These are phyloP conservation scores for Aspergillus versicolor DNA, from an alignment of 2,329 filamentous ascomycete species.

Conservation along the genomic window DNA sequence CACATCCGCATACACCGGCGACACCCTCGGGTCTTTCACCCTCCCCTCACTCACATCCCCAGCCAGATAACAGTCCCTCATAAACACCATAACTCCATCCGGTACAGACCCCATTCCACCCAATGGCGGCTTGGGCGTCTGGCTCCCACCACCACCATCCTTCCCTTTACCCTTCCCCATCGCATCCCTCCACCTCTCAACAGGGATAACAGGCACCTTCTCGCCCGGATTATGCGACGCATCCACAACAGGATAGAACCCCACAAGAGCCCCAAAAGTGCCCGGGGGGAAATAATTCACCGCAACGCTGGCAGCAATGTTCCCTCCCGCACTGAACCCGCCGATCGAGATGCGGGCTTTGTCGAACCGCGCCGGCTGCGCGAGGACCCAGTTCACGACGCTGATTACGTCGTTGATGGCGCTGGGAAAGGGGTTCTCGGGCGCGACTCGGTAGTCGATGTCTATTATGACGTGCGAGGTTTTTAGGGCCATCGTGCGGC, in stretches of 20 bases:
- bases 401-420: slow-evolving; percentile 39
- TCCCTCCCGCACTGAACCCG: slow-evolving; percentile 45
- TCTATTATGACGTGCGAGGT: slow-evolving; percentile 35
- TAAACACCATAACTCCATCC: slow-evolving; percentile 20
- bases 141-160: background rate
- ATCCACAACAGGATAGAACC: slow-evolving; percentile 31
- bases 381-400: slow-evolving; percentile 30
- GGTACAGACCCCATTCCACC: slow-evolving; percentile 8
- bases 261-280: slow-evolving; percentile 27
- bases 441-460: slow-evolving; percentile 38
- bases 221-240: slow-evolving; percentile 1
- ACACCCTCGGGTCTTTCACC: slow-evolving; percentile 24
- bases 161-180: background rate
- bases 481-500: slow-evolving; percentile 20
- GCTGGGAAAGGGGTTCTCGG: slow-evolving; percentile 40
- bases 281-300: slow-evolving; percentile 6
- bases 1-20: slow-evolving; percentile 22
- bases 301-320: slow-evolving; percentile 25
- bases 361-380: slow-evolving; percentile 33
- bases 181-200: background rate
- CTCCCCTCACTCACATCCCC: background rate
- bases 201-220: background rate
- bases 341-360: slow-evolving; percentile 28
- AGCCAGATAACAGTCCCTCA: slow-evolving; percentile 26
- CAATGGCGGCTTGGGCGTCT: background rate